Evolutionary conservation across 805 yeast species (phyloP).

Genomic region (Ogataea methanolica): DNA sequence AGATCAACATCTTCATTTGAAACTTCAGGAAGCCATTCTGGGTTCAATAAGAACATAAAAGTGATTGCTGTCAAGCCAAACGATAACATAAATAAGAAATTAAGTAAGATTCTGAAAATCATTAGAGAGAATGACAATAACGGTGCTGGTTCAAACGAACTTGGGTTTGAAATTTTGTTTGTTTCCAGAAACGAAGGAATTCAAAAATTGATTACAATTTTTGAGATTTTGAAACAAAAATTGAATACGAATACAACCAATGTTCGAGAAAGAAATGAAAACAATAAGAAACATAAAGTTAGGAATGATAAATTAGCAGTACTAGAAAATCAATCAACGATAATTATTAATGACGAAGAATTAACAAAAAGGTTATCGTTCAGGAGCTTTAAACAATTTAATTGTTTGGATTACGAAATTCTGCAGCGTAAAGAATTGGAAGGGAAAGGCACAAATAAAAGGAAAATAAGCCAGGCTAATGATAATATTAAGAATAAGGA

Average conservation of each 20-base stretch:
- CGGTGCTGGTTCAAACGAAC: background rate
- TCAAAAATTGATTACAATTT: slow-evolving; percentile 26
- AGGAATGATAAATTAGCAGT: slow-evolving; percentile 15
- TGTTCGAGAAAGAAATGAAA: background rate
- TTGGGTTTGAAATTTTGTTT: slow-evolving; percentile 14
- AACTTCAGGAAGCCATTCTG: background rate
- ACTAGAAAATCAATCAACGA: slow-evolving; percentile 2
- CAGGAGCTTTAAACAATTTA: slow-evolving; percentile 17
- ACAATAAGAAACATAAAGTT: background rate
- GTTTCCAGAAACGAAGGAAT: slow-evolving; percentile 17
- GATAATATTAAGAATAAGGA: background rate
- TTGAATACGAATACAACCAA: slow-evolving; percentile 1
- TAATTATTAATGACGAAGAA: slow-evolving; percentile 2
- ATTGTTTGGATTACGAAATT: slow-evolving; percentile 16
- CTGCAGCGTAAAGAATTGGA: no score
- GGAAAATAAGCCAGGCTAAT: background rate
- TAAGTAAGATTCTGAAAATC: slow-evolving; percentile 13
- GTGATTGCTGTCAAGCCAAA: slow-evolving; percentile 16
- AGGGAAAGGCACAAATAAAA: slow-evolving; percentile 1
- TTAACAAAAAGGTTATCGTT: background rate
- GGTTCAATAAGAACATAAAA: background rate
- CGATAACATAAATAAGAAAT: slow-evolving; percentile 18
- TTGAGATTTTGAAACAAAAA: slow-evolving; percentile 29
- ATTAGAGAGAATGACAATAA: slow-evolving; percentile 1
- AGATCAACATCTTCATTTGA: no score